Conservation (phyloP, 148 eudicot genomes). For the Vaccinium vitisidaea region DNA sequence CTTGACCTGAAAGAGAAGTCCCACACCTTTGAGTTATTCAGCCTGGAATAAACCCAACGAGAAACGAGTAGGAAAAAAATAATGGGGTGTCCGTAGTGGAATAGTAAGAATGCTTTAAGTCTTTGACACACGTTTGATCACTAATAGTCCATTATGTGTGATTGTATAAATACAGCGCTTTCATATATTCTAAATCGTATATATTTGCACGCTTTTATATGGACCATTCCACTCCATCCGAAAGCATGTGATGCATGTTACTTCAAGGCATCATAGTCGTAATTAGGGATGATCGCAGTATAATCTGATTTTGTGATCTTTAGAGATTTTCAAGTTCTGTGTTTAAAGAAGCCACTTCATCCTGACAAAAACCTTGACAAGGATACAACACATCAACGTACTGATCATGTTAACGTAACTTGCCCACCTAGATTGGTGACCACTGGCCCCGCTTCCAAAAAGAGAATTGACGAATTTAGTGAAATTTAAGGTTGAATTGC, state of each 20-base stretch:
- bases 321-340: neutral
- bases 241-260: neutral
- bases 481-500: neutral
- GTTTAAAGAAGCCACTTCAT: neutral
- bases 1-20: conserved; percentile 48
- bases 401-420: neutral
- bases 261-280: neutral
- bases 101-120: neutral
- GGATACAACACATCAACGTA: too few relatives aligned
- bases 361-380: neutral
- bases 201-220: neutral
- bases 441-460: neutral
- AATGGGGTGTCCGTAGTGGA: neutral
- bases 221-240: neutral
- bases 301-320: neutral
- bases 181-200: neutral
- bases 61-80: neutral
- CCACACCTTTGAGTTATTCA: neutral
- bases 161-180: neutral
- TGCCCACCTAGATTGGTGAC: neutral
- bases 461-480: neutral
- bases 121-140: neutral
- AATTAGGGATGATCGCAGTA: neutral
- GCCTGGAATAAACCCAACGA: neutral
- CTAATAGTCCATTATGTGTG: too few relatives aligned